Base-by-base conservation (phyloP, 2,329 filamentous ascomycete genomes). In the Aspergillus sp. region DNA sequence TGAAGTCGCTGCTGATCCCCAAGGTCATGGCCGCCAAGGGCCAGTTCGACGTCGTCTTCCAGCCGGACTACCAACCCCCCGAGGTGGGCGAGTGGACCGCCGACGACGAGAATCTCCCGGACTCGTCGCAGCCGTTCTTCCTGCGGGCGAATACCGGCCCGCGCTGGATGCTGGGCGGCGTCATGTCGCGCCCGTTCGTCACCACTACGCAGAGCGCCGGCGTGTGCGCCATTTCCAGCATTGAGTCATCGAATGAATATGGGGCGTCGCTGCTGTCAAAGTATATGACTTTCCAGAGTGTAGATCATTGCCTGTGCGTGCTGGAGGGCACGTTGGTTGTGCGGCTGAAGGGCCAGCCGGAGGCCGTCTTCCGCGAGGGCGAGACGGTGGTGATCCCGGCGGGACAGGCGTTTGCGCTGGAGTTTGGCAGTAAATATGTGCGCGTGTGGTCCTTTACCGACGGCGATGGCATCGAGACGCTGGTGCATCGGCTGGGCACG, bases 21-120 rank as follows among this genome's bases (percentile, higher is more conserved):
- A 83, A 81, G 62, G 69, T 84, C 23, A 82, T 81, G 70, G 76
- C 78, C 0, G 82, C 81, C 6, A 77, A 77, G 9, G 78, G 81
- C 40, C 71, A 77, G 13, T 84, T 80, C 60, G 82, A 85, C 57
- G 80, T 84, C 48, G 70, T 82, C 2, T 81, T 81, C 47, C 72
- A 74, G 45, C 74, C 76, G 4, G 71, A 81, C 47, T 78, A 81
- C 55, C 53, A 74, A 31, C 71, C 76, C 0, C 78, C 78, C 1
- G 75, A 71, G 11, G 70, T 68, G 1, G 55, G 58, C 5, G 60
- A 65, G 10, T 68, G 62, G 60, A 62, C 55, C 3, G 50, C 57
- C 20, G 60, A 64, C 2, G 64, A 67, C 10, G 60, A 65, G 42
- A 57, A 48, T 16, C 31, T 67, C 11, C 64, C 65, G 4, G 55